Base-by-base conservation (phyloP, 78 protist genomes). In the Dictyostelium firmibasis region DNA sequence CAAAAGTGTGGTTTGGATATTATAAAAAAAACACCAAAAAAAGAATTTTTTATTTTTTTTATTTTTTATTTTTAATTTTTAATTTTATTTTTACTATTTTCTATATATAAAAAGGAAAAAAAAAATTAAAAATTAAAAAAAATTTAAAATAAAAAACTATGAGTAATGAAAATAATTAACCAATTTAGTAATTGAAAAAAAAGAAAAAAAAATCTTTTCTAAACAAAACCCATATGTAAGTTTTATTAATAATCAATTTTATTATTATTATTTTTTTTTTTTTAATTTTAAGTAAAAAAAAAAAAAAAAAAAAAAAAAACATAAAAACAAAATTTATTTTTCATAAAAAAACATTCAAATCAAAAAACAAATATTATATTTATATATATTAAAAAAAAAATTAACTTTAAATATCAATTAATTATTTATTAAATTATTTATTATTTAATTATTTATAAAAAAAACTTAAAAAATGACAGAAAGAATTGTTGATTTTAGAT, bases 381-480 rank as follows among this genome's bases (percentile, higher is more conserved):
- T n/a, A n/a, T n/a, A n/a, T n/a, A n/a, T n/a, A n/a, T n/a, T n/a
- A n/a, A n/a, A n/a, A n/a, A n/a, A n/a, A n/a, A n/a, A n/a, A n/a
- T n/a, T n/a, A 60, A 60, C 18, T n/a, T 25, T 64, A 6, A 64
- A 64, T 27, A 62, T 67, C 23, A 27, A 67, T 38, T 13, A 47
- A 29, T 69, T 72, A 85, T 72, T 44, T 23, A 41, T 85, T 27
- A 20, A 86, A 16, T 16, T 29, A 57, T 76, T 76, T 76, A 76
- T 36, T 76, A 38, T 76, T 76, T 38, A 38, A 18, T 23, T 38
- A 76, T 11, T 13, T 16, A 74, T 29, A 33, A 47, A 47, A 33
- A 29, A 29, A 25, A 20, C 44, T n/a, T n/a, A 47, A 53, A 81
- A 27, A 53, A 81, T 33, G 43, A 81, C 50, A 16, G 86, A 81